These are phyloP conservation scores for Crithidia sp. DNA, from an alignment of 208 protist genomes.

Conservation along the genomic window DNA sequence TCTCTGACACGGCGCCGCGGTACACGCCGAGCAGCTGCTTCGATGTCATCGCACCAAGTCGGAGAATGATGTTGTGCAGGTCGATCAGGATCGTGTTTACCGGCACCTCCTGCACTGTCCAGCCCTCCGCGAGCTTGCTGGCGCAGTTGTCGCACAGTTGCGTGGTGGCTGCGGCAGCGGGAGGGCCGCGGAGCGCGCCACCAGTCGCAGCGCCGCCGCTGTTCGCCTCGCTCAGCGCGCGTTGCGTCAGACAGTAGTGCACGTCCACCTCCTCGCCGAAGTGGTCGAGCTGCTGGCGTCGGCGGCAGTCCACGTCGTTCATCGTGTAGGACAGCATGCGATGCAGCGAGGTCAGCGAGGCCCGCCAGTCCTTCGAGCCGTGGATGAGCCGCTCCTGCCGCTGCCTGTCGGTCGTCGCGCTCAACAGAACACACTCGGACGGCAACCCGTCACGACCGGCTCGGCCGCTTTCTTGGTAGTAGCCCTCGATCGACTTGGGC, in stretches of 20 bases:
- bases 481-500: conserved; percentile 97
- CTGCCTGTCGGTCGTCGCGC: conserved; percentile 61
- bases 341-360: conserved; percentile 70
- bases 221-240: conserved; percentile 11
- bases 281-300: conserved; percentile 83
- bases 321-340: conserved; percentile 82
- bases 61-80: conserved; percentile 61
- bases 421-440: conserved; percentile 86
- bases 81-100: conserved; percentile 65
- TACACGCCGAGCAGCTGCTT: conserved; percentile 87
- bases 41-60: conserved; percentile 75
- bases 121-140: conserved; percentile 61
- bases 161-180: conserved; percentile 11
- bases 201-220: not conserved
- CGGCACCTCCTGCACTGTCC: conserved; percentile 48
- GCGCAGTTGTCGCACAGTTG: conserved; percentile 89
- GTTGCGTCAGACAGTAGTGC: conserved; percentile 74
- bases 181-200: conserved; percentile 8
- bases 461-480: conserved; percentile 98
- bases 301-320: conserved; percentile 88
- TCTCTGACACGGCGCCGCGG: conserved; percentile 64
- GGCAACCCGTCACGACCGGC: conserved; percentile 95
- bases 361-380: conserved; percentile 79
- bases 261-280: conserved; percentile 82
- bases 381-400: conserved; percentile 84